Base-by-base conservation (phyloP, 331 rosid species). In the Pyrus hybrid region DNA sequence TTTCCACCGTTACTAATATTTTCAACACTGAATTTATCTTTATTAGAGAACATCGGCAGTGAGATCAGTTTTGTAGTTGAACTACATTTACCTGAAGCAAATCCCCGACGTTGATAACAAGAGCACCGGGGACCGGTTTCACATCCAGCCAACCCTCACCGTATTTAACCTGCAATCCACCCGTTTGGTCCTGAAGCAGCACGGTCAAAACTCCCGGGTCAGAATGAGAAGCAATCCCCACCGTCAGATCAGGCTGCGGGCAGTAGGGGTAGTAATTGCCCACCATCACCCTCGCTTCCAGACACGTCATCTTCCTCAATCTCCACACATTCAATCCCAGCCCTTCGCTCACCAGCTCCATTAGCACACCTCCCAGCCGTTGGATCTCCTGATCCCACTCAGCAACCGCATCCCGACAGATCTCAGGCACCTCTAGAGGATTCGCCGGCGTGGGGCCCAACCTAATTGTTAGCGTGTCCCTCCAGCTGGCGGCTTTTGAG, bases 401-500 rank as follows among this genome's bases (percentile, higher is more conserved):
- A 57, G 58, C 10, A 70, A 84, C 64, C 72, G 77, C 81, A 0
- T 82, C 77, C 51, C 87, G 73, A 2, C 90, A 89, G 25, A 85
- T 79, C 77, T 86, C 91, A 0, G 95, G 98, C 17, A 93, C 57
- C 28, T 80, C 43, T 13, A 37, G 79, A 6, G 13, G 4, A n/a
- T 67, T 89, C 3, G 62, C 78, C 14, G 62, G 20, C 4, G 3
- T 14, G 0, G 95, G 95, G 0, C 81, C 85, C 63, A 87, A 1
- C 75, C 68, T 76, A 4, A 90, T 20, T 81, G 74, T 76, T 2
- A 92, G 67, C 45, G 96, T 85, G 73, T 92, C 97, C 26, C 91
- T 85, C 97, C 96, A 93, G 84, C 91, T 88, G 69, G 94, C 96
- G 33, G 96, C 96, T 37, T 87, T 85, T 2, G 97, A 87, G 29